Base-by-base conservation (phyloP, 2,329 filamentous ascomycete genomes). In the Metarhizium sp. region DNA sequence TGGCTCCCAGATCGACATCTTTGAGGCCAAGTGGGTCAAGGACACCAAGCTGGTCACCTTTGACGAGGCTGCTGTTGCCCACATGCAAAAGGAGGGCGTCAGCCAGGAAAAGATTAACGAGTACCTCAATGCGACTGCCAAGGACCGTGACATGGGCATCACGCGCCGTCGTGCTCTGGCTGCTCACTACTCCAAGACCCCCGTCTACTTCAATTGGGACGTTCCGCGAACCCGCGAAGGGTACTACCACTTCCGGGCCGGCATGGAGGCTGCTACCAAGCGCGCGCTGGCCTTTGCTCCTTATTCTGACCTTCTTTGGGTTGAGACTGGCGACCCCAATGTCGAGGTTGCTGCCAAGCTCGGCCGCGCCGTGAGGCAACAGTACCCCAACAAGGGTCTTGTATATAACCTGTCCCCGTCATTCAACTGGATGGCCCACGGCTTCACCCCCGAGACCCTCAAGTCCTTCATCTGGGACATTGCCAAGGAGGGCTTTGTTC, bases 381-480 rank as follows among this genome's bases (percentile, higher is more conserved):
- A 73, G 3, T 77, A 82, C 64, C 90, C 91, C 0, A 84, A 82
- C 58, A 97, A 97, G 80, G 88, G 89, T 40, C 81, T 99, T 29
- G 92, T 97, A 0, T 99, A 99, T 76, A 99, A 99, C 74, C 81
- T 99, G 2, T 92, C 87, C 4, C 94, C 94, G 1, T 95, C 90
- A 8, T 99, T 99, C 80, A 97, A 99, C 78, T 99, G 94, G 94
- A 94, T 95, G 84, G 85, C 85, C 11, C 92, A 97, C 68, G 94
- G 92, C 34, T 99, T 97, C 73, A 86, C 82, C 3, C 84, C 91
- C 60, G 85, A 84, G 58, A 86, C 87, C 6, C 79, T 99, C 55
- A 90, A 88, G 74, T 90, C 83, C 6, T 99, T 99, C 71, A 88
- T 99, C 64, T 97, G 92, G 92, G 92, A 97, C 69, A 84, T 99